Conservation (phyloP, 2,329 filamentous ascomycete species). For the Verticillium longisporum region DNA sequence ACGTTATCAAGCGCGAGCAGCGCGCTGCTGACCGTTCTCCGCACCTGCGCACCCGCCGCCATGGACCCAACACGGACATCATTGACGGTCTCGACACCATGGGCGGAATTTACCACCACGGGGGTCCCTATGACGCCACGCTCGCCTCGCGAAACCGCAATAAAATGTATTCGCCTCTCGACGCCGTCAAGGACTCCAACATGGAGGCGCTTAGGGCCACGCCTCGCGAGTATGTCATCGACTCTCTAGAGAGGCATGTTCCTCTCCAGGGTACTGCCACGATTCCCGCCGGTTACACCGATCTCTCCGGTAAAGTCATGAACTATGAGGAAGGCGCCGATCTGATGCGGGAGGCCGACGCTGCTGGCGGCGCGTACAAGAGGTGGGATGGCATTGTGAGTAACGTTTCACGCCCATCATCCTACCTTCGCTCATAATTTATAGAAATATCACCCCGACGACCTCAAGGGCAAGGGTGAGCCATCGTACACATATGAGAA, state of each 20-base stretch:
- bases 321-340: slow-evolving; percentile 81
- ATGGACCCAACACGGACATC: slow-evolving; percentile 62
- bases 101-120: slow-evolving; percentile 72
- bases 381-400: slow-evolving; percentile 68
- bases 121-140: slow-evolving; percentile 83
- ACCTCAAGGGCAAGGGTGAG: slow-evolving; percentile 79
- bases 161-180: slow-evolving; percentile 60
- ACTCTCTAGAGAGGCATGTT: slow-evolving; percentile 65
- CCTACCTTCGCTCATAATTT: slow-evolving; percentile 5
- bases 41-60: slow-evolving; percentile 59
- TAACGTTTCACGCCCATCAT: slow-evolving; percentile 11
- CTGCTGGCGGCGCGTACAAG: slow-evolving; percentile 67
- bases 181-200: slow-evolving; percentile 68
- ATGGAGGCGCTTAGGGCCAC: slow-evolving; percentile 74
- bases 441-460: slow-evolving; percentile 64
- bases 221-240: slow-evolving; percentile 67
- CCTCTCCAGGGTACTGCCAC: slow-evolving; percentile 75
- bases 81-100: slow-evolving; percentile 76
- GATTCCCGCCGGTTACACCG: slow-evolving; percentile 66
- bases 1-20: slow-evolving; percentile 56
- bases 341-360: slow-evolving; percentile 67
- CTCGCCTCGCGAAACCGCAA: slow-evolving; percentile 65
- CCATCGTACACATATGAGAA: slow-evolving; percentile 67
- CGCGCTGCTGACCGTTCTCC: slow-evolving; percentile 60
- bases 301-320: slow-evolving; percentile 64